These are phyloP conservation scores for Plasmopara muralis DNA, from an alignment of 352 stramenopile species.

Conservation along the genomic window DNA sequence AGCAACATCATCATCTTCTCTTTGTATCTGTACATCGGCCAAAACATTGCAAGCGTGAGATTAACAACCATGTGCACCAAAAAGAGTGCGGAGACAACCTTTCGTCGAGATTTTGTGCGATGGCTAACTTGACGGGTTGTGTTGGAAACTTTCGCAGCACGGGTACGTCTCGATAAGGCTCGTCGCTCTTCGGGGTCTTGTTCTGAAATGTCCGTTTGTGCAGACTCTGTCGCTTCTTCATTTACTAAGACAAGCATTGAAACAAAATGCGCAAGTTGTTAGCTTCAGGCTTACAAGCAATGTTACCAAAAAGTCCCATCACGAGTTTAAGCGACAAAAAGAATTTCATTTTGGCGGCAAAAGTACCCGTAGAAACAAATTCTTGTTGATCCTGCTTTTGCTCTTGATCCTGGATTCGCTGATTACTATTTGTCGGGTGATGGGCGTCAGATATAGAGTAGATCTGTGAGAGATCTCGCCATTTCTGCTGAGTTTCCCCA, in stretches of 20 bases:
- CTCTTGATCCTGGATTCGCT: conserved; percentile 6
- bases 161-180: conserved; percentile 11
- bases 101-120: conserved; percentile 1
- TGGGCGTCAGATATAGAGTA: conserved; percentile 17
- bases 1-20: conserved; percentile 4
- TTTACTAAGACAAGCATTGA: conserved; percentile 8
- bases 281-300: conserved; percentile 14
- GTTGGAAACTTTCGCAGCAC: conserved; percentile 10
- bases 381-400: conserved; percentile 9
- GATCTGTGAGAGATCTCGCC: conserved; percentile 31
- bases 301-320: conserved; percentile 23
- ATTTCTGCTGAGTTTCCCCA: conserved; percentile 19
- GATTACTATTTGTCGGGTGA: not conserved
- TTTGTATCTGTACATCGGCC: conserved; percentile 3
- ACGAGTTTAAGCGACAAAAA: conserved; percentile 6
- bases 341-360: not conserved
- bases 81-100: conserved; percentile 5
- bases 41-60: too few species aligned
- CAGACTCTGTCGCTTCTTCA: conserved; percentile 9
- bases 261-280: not conserved
- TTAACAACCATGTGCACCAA: not conserved
- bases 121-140: conserved; percentile 11
- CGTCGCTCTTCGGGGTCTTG: conserved; percentile 5
- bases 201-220: conserved; percentile 16
- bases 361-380: conserved; percentile 4